Evolutionary conservation across 176 grass and related monocot species (phyloP).

Genomic region (Tuctoria greenei): DNA sequence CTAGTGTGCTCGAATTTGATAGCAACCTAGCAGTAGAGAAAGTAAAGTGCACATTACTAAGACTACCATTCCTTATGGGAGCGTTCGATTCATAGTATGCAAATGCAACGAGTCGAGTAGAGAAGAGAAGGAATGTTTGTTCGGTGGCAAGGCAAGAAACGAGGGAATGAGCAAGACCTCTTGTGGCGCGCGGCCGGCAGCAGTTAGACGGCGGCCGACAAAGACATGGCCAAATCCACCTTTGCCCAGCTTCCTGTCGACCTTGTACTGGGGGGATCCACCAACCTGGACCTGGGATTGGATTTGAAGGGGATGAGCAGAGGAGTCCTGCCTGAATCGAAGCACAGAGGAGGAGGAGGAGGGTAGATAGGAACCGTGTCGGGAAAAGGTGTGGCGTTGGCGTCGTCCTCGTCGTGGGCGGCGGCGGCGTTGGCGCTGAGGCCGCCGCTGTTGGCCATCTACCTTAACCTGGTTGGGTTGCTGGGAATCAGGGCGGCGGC

Average conservation of each 20-base stretch:
- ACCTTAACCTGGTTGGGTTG: background rate
- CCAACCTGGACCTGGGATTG: constrained; percentile 75
- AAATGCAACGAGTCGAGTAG: background rate
- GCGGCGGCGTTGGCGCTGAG: constrained; percentile 63
- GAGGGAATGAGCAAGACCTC: constrained; percentile 42
- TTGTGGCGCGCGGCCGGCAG: constrained; percentile 44
- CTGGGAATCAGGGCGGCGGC: background rate
- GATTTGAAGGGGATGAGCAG: background rate
- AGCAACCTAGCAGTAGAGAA: constrained; percentile 50
- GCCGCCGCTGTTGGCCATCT: constrained; percentile 46
- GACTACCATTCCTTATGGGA: background rate
- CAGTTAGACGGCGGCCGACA: constrained; percentile 62
- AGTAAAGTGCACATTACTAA: background rate
- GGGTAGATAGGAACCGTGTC: constrained; percentile 33
- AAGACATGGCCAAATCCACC: constrained; percentile 93
- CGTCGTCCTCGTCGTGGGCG: constrained; percentile 53
- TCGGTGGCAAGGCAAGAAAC: background rate
- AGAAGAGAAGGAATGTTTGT: background rate
- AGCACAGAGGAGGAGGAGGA: too few relatives aligned
- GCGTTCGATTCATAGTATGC: background rate
- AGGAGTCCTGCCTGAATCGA: background rate
- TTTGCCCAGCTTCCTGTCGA: constrained; percentile 87
- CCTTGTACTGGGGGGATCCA: constrained; percentile 75
- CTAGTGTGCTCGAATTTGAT: constrained; percentile 90
- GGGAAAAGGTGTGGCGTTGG: constrained; percentile 52